Evolutionary conservation across 495 filamentous ascomycete species (phyloP).

Genomic region (Talaromyces ruber): DNA sequence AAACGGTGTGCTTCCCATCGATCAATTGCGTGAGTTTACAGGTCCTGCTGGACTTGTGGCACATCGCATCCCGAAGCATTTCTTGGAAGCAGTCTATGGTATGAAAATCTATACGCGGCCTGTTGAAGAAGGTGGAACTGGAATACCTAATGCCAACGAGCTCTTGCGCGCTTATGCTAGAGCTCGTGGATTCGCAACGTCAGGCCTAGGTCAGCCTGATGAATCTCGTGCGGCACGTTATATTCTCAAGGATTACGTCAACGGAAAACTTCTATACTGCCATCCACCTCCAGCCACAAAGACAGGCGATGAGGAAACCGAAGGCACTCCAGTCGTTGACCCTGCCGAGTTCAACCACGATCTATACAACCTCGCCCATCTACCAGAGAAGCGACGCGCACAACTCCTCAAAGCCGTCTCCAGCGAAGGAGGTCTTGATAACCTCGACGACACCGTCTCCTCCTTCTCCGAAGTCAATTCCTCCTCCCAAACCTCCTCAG

Average conservation of each 20-base stretch:
- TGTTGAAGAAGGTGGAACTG: conserved; percentile 87
- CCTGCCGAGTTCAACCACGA: conserved; percentile 74
- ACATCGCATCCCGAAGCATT: conserved; percentile 79
- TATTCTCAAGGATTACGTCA: conserved; percentile 95
- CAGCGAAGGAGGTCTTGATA: conserved; percentile 31
- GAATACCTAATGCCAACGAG: conserved; percentile 80
- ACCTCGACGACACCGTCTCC: conserved; percentile 19
- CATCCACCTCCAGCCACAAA: conserved; percentile 61
- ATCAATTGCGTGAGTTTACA: conserved; percentile 91
- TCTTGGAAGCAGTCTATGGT: conserved; percentile 87
- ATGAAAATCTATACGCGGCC: conserved; percentile 78
- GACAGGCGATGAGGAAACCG: conserved; percentile 6
- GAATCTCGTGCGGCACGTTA: conserved; percentile 86
- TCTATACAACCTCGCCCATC: conserved; percentile 70
- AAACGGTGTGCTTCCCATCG: conserved; percentile 92
- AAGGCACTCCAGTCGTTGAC: conserved; percentile 54
- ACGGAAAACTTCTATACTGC: conserved; percentile 86
- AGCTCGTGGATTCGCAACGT: conserved; percentile 81
- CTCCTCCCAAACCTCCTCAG: conserved; percentile 1
- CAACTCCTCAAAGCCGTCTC: conserved; percentile 33
- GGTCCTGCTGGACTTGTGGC: conserved; percentile 84
- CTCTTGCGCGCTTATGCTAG: conserved; percentile 77
- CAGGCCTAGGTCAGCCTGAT: conserved; percentile 82
- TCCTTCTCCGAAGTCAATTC: not conserved
- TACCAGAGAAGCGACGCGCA: conserved; percentile 61